A percentile compares a stretch with the other conserved stretches of the same genome.
These are phyloP conservation scores for Pleurotus sapidus DNA, from an alignment of 768 basidiomycete genomes.

Conservation along the genomic window DNA sequence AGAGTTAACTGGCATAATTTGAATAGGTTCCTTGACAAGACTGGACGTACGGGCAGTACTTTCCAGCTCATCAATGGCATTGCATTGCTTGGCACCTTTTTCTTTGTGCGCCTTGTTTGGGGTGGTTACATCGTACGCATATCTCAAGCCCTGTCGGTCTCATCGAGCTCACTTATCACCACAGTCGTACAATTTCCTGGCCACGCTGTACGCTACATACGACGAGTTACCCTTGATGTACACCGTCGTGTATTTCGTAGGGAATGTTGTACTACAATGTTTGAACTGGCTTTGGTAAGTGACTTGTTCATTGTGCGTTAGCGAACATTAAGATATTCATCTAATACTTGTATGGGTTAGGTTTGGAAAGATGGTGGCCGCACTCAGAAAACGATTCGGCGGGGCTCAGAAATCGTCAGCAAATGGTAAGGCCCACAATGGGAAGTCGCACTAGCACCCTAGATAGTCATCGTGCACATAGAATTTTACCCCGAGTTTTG, in stretches of 20 bases:
- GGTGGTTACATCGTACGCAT: slow-evolving; percentile 53
- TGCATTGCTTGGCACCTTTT: slow-evolving; percentile 64
- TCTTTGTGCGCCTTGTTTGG: slow-evolving; percentile 66
- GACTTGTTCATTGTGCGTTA: not conserved
- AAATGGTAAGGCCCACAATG: slow-evolving; percentile 16
- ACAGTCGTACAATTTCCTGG: slow-evolving; percentile 67
- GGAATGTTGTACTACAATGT: slow-evolving; percentile 64
- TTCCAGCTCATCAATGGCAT: slow-evolving; percentile 73
- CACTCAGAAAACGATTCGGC: slow-evolving; percentile 60
- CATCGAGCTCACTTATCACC: not conserved
- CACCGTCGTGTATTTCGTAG: slow-evolving; percentile 46
- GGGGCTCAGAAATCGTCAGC: slow-evolving; percentile 5
- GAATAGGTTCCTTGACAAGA: slow-evolving; percentile 79
- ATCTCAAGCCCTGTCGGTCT: not conserved
- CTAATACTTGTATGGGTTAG: slow-evolving; percentile 26
- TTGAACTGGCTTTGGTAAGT: slow-evolving; percentile 82
- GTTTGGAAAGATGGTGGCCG: slow-evolving; percentile 73
- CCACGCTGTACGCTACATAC: slow-evolving; percentile 53
- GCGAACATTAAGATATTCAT: not conserved
- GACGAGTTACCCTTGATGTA: slow-evolving; percentile 51
- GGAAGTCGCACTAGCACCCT: slow-evolving; percentile 11
- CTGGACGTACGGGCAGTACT: slow-evolving; percentile 61
- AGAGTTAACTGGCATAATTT: not conserved
- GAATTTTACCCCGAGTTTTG: too few species aligned
- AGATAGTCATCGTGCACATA: not conserved